Conservation (phyloP, 2,329 filamentous ascomycete species). For the Xylaria arbuscula region DNA sequence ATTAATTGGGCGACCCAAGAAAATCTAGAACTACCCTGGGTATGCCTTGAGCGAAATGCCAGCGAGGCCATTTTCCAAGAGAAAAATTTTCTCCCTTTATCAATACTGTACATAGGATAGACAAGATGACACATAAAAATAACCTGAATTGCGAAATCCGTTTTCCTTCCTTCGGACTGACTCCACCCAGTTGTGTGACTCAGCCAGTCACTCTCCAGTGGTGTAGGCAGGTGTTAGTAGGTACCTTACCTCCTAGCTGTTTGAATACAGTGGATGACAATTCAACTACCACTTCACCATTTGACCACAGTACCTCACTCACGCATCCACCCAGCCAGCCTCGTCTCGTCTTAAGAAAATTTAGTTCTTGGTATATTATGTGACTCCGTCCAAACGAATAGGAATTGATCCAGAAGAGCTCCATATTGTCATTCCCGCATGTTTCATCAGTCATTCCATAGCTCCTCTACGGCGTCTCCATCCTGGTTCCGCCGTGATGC, state of each 20-base stretch:
- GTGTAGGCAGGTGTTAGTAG: no score
- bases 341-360: slow-evolving; percentile 15
- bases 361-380: slow-evolving; percentile 20
- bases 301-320: slow-evolving; percentile 7
- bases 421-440: slow-evolving; percentile 31
- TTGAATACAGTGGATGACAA: slow-evolving; percentile 14
- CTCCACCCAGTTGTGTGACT: slow-evolving; percentile 43
- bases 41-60: slow-evolving; percentile 29
- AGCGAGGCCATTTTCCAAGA: slow-evolving; percentile 19
- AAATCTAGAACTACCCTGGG: slow-evolving; percentile 23
- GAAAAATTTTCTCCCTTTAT: slow-evolving; percentile 28
- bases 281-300: slow-evolving; percentile 5
- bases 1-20: slow-evolving; percentile 29
- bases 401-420: slow-evolving; percentile 33
- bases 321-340: slow-evolving; percentile 15
- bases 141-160: neutral
- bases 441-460: slow-evolving; percentile 39
- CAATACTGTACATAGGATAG: slow-evolving; percentile 6
- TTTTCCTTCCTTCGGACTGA: slow-evolving; percentile 28
- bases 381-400: slow-evolving; percentile 32
- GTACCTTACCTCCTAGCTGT: neutral
- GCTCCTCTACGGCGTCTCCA: slow-evolving; percentile 17
- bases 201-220: slow-evolving; percentile 33
- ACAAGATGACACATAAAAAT: slow-evolving; percentile 32
- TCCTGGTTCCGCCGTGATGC: slow-evolving; percentile 31